Conservation (phyloP, 371 early-diverging fungal genomes). For the Mucor saturninus region DNA sequence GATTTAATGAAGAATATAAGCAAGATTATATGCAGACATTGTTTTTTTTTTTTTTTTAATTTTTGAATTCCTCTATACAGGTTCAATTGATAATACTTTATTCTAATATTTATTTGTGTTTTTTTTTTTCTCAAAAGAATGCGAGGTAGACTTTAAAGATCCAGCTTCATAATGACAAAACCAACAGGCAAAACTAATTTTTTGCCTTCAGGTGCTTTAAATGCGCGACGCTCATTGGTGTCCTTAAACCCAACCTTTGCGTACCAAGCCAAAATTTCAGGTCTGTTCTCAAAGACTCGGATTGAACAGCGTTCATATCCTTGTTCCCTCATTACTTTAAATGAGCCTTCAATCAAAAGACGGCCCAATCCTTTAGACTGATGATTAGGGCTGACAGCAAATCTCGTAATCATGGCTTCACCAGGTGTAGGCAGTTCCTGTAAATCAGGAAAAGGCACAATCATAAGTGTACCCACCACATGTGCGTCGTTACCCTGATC, state of each 20-base stretch:
- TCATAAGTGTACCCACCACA: conserved; percentile 45
- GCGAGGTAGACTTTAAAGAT: neutral
- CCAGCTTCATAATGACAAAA: conserved; percentile 23
- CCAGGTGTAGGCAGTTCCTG: conserved; percentile 17
- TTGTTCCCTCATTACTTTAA: conserved; percentile 38
- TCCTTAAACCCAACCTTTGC: conserved; percentile 53
- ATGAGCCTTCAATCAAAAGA: conserved; percentile 45
- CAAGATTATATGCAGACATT: no score
- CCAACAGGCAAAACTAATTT: conserved; percentile 2
- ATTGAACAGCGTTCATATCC: conserved; percentile 42
- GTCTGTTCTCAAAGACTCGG: conserved; percentile 54
- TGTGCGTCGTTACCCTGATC: conserved; percentile 9
- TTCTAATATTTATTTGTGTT: no score
- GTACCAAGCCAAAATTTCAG: conserved; percentile 58
- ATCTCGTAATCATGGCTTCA: conserved; percentile 49
- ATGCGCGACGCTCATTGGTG: conserved; percentile 44
- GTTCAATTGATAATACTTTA: no score
- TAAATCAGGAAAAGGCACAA: conserved; percentile 27
- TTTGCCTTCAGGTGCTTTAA: conserved; percentile 11
- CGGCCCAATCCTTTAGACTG: conserved; percentile 62
- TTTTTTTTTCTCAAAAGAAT: neutral
- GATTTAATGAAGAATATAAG: no score
- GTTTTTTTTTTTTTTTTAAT: no score
- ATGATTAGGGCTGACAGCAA: conserved; percentile 50
- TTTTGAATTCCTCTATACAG: no score